Percentiles rank a stretch among this genome's conserved stretches.
Evolutionary conservation across 2,329 filamentous ascomycete species (phyloP).

Genomic region (Gliomastix tumulicola): DNA sequence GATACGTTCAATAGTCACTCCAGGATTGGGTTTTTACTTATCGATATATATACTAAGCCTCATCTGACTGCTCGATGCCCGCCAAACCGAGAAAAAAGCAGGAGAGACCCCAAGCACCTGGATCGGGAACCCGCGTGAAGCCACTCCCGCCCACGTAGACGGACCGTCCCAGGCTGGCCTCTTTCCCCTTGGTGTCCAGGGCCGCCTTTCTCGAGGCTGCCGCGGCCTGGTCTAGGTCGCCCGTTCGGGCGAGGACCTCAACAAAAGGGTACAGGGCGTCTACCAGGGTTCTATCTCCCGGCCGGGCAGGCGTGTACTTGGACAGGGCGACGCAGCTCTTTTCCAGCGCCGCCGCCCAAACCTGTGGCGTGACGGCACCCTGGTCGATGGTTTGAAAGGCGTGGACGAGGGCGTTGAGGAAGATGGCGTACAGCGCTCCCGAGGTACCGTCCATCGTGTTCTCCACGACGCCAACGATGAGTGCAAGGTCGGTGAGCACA

Average conservation of each 20-base stretch:
- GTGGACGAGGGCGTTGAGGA: conserved; percentile 76
- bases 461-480: conserved; percentile 48
- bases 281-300: conserved; percentile 82
- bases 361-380: conserved; percentile 28
- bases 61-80: conserved; percentile 32
- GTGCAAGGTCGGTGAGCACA: conserved; percentile 42
- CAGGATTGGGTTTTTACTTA: too few species aligned
- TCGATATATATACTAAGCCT: conserved; percentile 30
- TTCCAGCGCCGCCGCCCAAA: conserved; percentile 60
- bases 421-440: conserved; percentile 66
- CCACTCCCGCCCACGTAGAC: conserved; percentile 36
- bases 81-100: conserved; percentile 77
- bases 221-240: conserved; percentile 65
- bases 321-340: conserved; percentile 64
- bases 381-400: conserved; percentile 39
- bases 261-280: conserved; percentile 89
- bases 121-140: conserved; percentile 43
- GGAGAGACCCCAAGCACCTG: conserved; percentile 65
- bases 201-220: conserved; percentile 69
- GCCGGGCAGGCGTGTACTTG: conserved; percentile 82
- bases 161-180: conserved; percentile 67
- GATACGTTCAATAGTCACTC: too few species aligned
- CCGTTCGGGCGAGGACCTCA: conserved; percentile 56
- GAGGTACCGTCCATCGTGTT: conserved; percentile 55
- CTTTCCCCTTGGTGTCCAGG: conserved; percentile 84